These are phyloP conservation scores for Neonectria neomacrospora DNA, from an alignment of 2,329 filamentous ascomycete genomes.

Conservation along the genomic window DNA sequence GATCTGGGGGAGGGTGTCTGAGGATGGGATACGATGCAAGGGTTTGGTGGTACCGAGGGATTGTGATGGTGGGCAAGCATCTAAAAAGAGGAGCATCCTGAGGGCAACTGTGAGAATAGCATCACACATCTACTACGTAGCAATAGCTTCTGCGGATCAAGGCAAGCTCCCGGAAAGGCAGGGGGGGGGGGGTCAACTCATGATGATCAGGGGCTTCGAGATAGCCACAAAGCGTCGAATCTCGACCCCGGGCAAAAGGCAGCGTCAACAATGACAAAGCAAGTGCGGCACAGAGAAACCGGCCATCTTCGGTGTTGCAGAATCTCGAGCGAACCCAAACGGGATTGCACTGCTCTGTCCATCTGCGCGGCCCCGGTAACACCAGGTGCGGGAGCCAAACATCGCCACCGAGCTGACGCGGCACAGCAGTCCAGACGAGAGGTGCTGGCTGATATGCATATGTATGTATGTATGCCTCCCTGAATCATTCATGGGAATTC, in stretches of 20 bases:
- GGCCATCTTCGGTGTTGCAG: conserved; percentile 6
- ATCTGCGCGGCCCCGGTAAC: conserved; percentile 1
- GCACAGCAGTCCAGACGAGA: neutral
- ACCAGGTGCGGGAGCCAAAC: neutral
- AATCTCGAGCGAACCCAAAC: neutral
- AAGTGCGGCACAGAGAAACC: neutral
- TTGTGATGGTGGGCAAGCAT: conserved; percentile 14
- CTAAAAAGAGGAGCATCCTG: conserved; percentile 6
- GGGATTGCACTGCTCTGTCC: conserved; percentile 7
- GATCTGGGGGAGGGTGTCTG: neutral
- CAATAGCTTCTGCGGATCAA: neutral
- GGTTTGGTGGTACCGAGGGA: conserved; percentile 5
- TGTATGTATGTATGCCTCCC: too few species aligned
- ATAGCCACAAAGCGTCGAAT: neutral
- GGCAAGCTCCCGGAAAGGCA: neutral
- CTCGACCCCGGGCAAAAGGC: neutral
- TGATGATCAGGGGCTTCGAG: conserved; percentile 18
- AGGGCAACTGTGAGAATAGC: conserved; percentile 4
- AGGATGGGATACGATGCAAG: conserved; percentile 6
- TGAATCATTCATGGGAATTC: conserved; percentile 1
- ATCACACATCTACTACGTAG: neutral
- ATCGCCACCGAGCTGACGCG: neutral
- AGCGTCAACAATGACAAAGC: neutral
- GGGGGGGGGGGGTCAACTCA: neutral
- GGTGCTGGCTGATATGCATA: neutral